A percentile compares a stretch with the other conserved stretches of the same genome.
Conservation (phyloP, 441 rosid genomes). For the Isatis lusitanica region DNA sequence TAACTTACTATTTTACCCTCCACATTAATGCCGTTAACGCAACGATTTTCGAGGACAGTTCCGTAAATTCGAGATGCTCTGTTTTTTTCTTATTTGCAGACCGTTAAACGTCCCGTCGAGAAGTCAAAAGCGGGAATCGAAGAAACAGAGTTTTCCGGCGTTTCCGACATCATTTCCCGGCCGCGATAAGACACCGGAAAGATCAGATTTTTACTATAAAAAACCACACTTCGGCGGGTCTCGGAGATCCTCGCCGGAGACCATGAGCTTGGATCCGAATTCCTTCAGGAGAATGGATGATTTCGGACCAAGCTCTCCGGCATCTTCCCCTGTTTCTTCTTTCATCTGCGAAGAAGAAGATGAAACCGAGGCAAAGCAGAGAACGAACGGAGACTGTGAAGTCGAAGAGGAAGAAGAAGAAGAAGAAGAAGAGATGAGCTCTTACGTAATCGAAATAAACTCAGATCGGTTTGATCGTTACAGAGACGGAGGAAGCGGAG, state of each 20-base stretch:
- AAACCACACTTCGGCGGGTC: conserved; percentile 40
- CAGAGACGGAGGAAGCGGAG: conserved; percentile 46
- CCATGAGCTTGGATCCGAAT: conserved; percentile 56
- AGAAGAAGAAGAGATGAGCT: conserved; percentile 67
- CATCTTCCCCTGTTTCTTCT: conserved; percentile 69
- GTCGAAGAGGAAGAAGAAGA: conserved; percentile 40
- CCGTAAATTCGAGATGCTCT: neutral
- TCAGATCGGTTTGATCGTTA: conserved; percentile 61
- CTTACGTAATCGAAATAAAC: conserved; percentile 86
- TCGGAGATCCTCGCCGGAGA: conserved; percentile 65
- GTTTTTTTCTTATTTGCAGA: conserved; percentile 33
- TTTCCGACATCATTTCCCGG: conserved; percentile 30
- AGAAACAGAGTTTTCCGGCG: conserved; percentile 42
- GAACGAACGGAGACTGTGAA: neutral
- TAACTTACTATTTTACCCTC: neutral
- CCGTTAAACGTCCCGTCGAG: conserved; percentile 77
- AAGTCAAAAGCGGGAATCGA: conserved; percentile 40
- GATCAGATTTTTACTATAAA: conserved; percentile 29
- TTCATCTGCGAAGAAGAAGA: conserved; percentile 53
- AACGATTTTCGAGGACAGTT: neutral
- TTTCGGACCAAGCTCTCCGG: conserved; percentile 64
- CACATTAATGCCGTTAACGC: too few species aligned
- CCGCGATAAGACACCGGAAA: conserved; percentile 40
- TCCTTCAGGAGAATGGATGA: conserved; percentile 60
- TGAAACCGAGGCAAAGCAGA: neutral